Evolutionary conservation across 73 alveolate species (phyloP), one percentile per base, ranked within the genome.

Genomic region (Uronychia binucleata): DNA sequence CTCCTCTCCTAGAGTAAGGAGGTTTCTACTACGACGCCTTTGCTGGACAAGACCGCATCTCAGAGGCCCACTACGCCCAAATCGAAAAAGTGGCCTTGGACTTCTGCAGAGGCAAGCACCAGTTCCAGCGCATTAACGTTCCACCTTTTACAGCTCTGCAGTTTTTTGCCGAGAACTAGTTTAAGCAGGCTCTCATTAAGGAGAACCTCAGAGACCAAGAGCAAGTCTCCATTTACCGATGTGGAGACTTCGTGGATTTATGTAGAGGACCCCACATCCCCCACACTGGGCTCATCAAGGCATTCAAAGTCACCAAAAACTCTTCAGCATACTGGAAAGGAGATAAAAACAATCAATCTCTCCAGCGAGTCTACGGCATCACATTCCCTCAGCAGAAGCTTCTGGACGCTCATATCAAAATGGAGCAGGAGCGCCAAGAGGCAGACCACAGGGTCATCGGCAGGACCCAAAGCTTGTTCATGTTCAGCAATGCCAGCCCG

Each of bases 191-290:
- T 58, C 80, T 97, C 34, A 97, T 97, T 77, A 88, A 95, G 46
- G 86, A 94, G 30, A 97, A 98, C 93, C 96, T 98, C 11, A 97
- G 98, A 57, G 99, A 97, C 1, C 93, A 94, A 46, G 98, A 96
- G 11, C 31, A 86, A 86, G 97, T 99, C 75, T 95, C 99, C 77
- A 99, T 98, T 67, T 98, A 98, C 91, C 91, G 95, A 77, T 95
- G 99, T 74, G 99, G 99, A 0, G 96, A 93, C 76, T 94, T 99
- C 85, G 94, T 99, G 34, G 99, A 99, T 91, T 91, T 99, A 59
- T 99, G 99, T 81, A 94, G 97, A 28, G 99, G 99, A 26, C 99
- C 99, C 25, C 99, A 99, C 90, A 57, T 99, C 33, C 99, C 99
- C 33, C 89, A 95, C 91, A 96, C 99, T 77, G 97, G 97, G 75